phyloP scores from a whole-genome alignment of 2,329 filamentous ascomycete genomes.

The Phaeoacremonium minimum region DNA sequence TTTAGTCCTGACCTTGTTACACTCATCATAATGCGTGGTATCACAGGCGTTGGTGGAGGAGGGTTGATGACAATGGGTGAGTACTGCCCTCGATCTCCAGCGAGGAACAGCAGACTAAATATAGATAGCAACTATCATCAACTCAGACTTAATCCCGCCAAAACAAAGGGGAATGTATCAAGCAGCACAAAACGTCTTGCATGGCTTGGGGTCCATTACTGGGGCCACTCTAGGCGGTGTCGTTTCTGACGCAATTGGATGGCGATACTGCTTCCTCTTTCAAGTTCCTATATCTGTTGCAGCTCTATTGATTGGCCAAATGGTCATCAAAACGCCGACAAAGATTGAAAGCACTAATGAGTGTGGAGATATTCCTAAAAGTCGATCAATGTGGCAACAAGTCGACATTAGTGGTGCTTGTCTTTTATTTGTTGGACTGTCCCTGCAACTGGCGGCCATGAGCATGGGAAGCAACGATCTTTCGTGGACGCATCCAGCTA shows the following conservation, averaged over 20 bases:
- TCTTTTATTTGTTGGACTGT: slow-evolving; percentile 54
- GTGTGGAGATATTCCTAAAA: slow-evolving; percentile 10
- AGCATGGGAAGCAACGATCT: slow-evolving; percentile 53
- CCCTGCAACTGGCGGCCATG: slow-evolving; percentile 49
- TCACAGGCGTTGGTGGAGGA: slow-evolving; percentile 67
- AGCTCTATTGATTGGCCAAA: slow-evolving; percentile 48
- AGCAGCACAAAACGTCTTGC: slow-evolving; percentile 55
- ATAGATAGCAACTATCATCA: slow-evolving; percentile 49
- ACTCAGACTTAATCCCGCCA: slow-evolving; percentile 61
- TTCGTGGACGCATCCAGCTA: slow-evolving; percentile 44
- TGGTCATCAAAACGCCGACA: slow-evolving; percentile 45
- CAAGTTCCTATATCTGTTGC: slow-evolving; percentile 56
- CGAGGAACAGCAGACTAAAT: no score
- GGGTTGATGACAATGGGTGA: slow-evolving; percentile 67
- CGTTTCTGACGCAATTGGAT: slow-evolving; percentile 61
- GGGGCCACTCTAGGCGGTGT: slow-evolving; percentile 62
- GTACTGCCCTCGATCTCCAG: no score
- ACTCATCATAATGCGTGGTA: slow-evolving; percentile 60
- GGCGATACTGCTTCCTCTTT: slow-evolving; percentile 63
- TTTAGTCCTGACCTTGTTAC: slow-evolving; percentile 52
- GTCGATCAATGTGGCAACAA: slow-evolving; percentile 40
- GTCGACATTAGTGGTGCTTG: slow-evolving; percentile 56
- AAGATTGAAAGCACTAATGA: slow-evolving; percentile 14
- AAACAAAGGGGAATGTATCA: slow-evolving; percentile 53
- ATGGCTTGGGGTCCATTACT: slow-evolving; percentile 57